Base-by-base conservation (phyloP, 768 basidiomycete species). In the Hygrophorus pudorinus region DNA sequence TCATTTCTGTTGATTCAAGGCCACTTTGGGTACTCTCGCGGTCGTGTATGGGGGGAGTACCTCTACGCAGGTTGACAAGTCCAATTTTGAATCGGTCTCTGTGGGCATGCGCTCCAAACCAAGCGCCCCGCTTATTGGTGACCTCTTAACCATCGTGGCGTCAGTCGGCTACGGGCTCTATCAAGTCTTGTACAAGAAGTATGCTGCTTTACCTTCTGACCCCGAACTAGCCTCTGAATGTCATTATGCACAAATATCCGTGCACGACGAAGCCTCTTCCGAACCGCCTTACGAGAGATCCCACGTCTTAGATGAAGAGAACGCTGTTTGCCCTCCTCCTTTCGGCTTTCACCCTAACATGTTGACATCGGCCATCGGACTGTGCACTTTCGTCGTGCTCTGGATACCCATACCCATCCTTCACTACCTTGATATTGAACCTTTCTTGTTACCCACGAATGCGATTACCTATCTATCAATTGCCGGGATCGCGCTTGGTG, bases 261-360 rank as follows among this genome's bases (percentile, higher is more conserved):
- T 58, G 3, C 59, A 62, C 20, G 65, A 65, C 29, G 67, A 70
- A 7, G 55, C 54, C 35, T 42, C 41, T 6, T 34, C 44, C 5
- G 42, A 34, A n/a, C 37, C 37, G 12, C 49, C 51, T 14, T 50
- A 47, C 41, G 28, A 51, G 11, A 37, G 35, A 34, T 41, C 42
- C 38, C 46, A 40, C 36, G 48, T 40, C 42, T 47, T 56, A 13
- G 48, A 50, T 32, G 38, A 45, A 5, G 55, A 65, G 9, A 60
- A 67, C 28, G 59, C 64, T 21, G 57, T 71, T 28, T 71, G 75
- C 49, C 72, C 77, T 2, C 79, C 83, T 0, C 88, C 90, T 4
- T 86, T 92, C 50, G 90, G 88, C 16, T 67, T 96, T 13, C 75
- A 92, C 62, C 72, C 93, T 24, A 94, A 93, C 55, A 61, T 89